These are phyloP conservation scores for Cladosporium sp. DNA, from an alignment of 2,329 filamentous ascomycete species.

Conservation along the genomic window DNA sequence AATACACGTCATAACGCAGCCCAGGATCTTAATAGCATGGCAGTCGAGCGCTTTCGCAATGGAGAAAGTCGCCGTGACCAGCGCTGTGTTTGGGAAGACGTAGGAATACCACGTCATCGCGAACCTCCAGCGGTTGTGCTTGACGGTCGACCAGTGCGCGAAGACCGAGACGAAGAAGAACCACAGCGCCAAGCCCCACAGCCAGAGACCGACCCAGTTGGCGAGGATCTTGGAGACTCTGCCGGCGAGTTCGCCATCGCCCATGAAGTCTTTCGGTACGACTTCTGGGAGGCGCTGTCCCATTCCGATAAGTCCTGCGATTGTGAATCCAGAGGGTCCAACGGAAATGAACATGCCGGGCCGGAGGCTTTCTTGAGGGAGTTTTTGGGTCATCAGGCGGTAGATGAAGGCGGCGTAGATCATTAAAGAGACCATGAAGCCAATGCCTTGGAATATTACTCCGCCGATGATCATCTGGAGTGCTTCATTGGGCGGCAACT, in stretches of 20 bases:
- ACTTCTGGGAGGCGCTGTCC: slow-evolving; percentile 51
- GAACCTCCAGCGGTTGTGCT: slow-evolving; percentile 65
- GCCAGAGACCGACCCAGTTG: slow-evolving; percentile 71
- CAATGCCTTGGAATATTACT: slow-evolving; percentile 63
- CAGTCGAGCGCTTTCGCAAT: slow-evolving; percentile 57
- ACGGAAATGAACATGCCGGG: slow-evolving; percentile 86
- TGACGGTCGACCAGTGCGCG: slow-evolving; percentile 68
- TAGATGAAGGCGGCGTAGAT: slow-evolving; percentile 84
- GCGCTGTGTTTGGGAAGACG: slow-evolving; percentile 71
- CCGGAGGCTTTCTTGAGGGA: slow-evolving; percentile 72
- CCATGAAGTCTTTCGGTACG: slow-evolving; percentile 57
- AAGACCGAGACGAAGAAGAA: slow-evolving; percentile 81
- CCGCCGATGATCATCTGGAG: slow-evolving; percentile 61
- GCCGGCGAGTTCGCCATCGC: slow-evolving; percentile 54
- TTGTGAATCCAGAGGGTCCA: slow-evolving; percentile 71
- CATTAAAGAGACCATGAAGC: slow-evolving; percentile 69
- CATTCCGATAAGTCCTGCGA: slow-evolving; percentile 61
- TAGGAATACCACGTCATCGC: slow-evolving; percentile 87
- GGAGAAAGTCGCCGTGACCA: slow-evolving; percentile 66
- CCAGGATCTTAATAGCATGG: slow-evolving; percentile 62
- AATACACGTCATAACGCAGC: slow-evolving; percentile 65
- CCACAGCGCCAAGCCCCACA: slow-evolving; percentile 81
- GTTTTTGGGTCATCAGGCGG: slow-evolving; percentile 82
- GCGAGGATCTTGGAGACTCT: slow-evolving; percentile 56
- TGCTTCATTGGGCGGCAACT: slow-evolving; percentile 45